Evolutionary conservation across 257 asterid species (phyloP), one percentile per base, ranked within the genome.

Genomic region (Osmanthus fragrans): DNA sequence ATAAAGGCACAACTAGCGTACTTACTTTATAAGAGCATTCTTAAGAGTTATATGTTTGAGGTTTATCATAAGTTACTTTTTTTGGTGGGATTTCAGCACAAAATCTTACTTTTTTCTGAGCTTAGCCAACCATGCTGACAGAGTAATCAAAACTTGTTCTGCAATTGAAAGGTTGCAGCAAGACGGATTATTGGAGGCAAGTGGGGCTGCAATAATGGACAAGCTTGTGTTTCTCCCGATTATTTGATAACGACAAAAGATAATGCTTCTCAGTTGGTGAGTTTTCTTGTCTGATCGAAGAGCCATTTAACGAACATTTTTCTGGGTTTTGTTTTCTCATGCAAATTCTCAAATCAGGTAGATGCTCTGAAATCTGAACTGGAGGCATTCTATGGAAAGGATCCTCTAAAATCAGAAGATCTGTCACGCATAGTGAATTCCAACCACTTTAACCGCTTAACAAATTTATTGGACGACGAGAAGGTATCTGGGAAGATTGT

Each of bases 191-290:
- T 89, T 80, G 87, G 90, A 29, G 99, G 98, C 78, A 95, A 95
- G 83, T 95, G 98, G 98, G 54, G 96, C 73, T 84, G 96, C 85
- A 94, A 92, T 84, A 94, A 85, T 34, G 99, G 99, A 74, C 99
- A 94, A 85, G 91, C 99, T 34, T 94, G 98, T 42, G 68, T 91
- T 76, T 81, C 99, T 27, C 96, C 97, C 23, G 99, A 94, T 90
- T 94, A 94, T 76, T n/a, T 88, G 29, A 64, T 94, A 66, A 92
- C 99, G 3, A 88, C 97, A 13, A 90, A 88, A 83, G 91, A 80
- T 13, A 84, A 16, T 83, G 97, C 93, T 70, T 67, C 91, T 15
- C 76, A 85, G 73, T 32, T 94, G 91, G 99, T 94, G 81, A 74
- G 84, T 39, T 63, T 63, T 69, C 21, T 36, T 29, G 68, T 77